Evolutionary conservation across 208 protist genomes (phyloP).

Genomic region (Leishmania gerbilli): DNA sequence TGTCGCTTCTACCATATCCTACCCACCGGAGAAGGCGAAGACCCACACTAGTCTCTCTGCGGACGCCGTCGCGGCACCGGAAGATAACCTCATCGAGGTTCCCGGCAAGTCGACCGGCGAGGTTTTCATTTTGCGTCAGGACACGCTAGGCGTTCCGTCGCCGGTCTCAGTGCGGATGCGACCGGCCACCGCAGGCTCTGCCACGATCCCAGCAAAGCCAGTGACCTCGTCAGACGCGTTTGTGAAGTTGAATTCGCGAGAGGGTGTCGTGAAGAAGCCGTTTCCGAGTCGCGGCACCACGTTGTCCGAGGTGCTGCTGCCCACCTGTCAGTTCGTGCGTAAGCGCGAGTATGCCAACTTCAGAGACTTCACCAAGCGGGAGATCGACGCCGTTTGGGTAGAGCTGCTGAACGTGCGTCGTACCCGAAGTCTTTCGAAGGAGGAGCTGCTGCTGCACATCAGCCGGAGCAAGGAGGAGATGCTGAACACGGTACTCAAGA

Average conservation of each 20-base stretch:
- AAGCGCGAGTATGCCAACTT: constrained; percentile 56
- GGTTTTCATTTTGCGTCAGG: constrained; percentile 28
- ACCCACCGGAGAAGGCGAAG: not conserved
- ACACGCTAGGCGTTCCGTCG: not conserved
- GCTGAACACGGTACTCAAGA: constrained; percentile 23
- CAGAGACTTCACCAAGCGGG: constrained; percentile 54
- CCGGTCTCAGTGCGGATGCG: constrained; percentile 4
- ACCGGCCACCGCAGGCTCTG: not conserved
- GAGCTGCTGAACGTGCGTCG: constrained; percentile 59
- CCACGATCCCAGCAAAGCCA: not conserved
- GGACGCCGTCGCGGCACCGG: not conserved
- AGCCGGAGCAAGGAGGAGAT: constrained; percentile 43
- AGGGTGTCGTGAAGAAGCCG: not conserved
- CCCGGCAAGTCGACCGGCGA: constrained; percentile 19
- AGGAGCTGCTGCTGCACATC: constrained; percentile 55
- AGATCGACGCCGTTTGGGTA: constrained; percentile 70
- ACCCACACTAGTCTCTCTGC: not conserved
- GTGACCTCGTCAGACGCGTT: not conserved
- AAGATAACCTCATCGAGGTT: constrained; percentile 12
- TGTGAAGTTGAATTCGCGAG: not conserved
- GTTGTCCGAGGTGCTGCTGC: constrained; percentile 41
- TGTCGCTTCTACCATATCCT: not conserved
- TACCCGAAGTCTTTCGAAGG: constrained; percentile 39
- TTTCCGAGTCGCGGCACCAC: constrained; percentile 11
- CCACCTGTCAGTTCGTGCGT: constrained; percentile 54